Conservation (phyloP, 345 rosid species). For the Dipteronia dyeriana region DNA sequence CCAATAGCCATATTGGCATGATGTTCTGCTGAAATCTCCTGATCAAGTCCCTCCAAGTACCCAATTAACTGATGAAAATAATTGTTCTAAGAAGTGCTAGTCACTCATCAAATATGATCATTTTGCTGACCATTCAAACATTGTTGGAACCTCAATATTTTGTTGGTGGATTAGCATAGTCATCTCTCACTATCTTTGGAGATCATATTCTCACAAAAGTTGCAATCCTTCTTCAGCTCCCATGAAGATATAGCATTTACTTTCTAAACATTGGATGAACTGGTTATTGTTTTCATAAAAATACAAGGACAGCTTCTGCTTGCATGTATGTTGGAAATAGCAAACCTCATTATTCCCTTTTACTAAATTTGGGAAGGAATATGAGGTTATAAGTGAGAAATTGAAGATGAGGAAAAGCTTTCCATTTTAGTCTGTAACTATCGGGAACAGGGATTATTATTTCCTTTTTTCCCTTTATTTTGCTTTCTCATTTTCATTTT, state of each 20-base stretch:
- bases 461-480: not conserved
- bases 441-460: not conserved
- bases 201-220: not conserved
- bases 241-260: not conserved
- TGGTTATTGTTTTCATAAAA: not conserved
- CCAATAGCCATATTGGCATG: too few relatives aligned
- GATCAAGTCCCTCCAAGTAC: too few relatives aligned
- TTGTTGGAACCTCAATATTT: too few relatives aligned
- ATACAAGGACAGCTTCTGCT: not conserved
- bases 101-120: too few relatives aligned
- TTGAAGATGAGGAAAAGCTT: not conserved
- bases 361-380: not conserved
- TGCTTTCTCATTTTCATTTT: not conserved
- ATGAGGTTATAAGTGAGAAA: not conserved
- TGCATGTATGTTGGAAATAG: not conserved
- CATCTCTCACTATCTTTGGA: not conserved
- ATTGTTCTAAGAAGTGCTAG: too few relatives aligned
- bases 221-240: not conserved
- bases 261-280: not conserved
- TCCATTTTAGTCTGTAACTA: not conserved
- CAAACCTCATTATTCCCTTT: not conserved
- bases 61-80: not conserved
- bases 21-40: too few relatives aligned
- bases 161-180: not conserved
- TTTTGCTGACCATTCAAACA: too few relatives aligned